A percentile compares a stretch with the other conserved stretches of the same genome.
Conservation (phyloP, 1,139 yeast species). For the Kurtzmaniella quercitrusa region DNA sequence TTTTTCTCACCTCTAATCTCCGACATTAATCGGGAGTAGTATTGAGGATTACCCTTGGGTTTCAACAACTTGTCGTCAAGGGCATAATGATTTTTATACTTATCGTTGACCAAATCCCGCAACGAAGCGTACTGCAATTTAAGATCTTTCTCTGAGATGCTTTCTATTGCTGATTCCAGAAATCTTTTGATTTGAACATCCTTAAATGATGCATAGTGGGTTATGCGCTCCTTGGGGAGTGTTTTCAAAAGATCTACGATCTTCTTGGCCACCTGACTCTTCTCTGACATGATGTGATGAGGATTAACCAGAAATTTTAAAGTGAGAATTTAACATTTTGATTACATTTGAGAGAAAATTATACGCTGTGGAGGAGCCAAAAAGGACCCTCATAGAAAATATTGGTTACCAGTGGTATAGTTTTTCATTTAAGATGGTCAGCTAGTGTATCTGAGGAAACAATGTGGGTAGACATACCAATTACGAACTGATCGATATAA, state of each 20-base stretch:
- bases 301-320: neutral
- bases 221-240: slow-evolving; percentile 61
- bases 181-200: slow-evolving; percentile 58
- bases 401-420: too few species aligned
- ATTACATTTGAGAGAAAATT: neutral
- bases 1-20: slow-evolving; percentile 73
- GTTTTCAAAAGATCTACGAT: slow-evolving; percentile 39
- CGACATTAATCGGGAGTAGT: slow-evolving; percentile 64
- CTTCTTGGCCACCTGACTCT: slow-evolving; percentile 28
- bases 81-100: slow-evolving; percentile 59
- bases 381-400: too few species aligned
- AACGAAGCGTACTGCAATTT: slow-evolving; percentile 58
- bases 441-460: too few species aligned
- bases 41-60: slow-evolving; percentile 82
- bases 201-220: slow-evolving; percentile 65
- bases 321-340: neutral
- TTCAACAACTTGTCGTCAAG: slow-evolving; percentile 61
- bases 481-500: too few species aligned
- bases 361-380: neutral
- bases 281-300: slow-evolving; percentile 9
- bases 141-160: slow-evolving; percentile 44
- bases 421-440: too few species aligned
- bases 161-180: slow-evolving; percentile 20
- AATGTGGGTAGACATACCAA: too few species aligned
- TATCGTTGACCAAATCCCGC: slow-evolving; percentile 55